Evolutionary conservation across 2,329 filamentous ascomycete species (phyloP), one percentile per base, ranked within the genome.

Genomic region (Byssoonygena ceratinophila): DNA sequence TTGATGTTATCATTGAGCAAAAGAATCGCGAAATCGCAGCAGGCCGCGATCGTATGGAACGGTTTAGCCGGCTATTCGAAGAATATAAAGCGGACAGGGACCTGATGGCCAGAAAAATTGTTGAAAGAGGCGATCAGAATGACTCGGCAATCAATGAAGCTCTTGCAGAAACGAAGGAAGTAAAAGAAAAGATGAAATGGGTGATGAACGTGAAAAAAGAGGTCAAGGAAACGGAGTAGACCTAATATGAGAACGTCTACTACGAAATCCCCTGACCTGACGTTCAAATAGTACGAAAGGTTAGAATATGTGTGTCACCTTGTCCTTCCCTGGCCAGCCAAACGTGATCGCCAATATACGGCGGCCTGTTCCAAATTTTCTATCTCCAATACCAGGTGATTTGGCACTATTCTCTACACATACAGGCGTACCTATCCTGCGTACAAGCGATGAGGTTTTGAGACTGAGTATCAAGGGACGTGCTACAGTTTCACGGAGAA

Each of bases 151-250:
- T 74, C 22, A 64, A 71, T 18, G 57, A 62, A 6, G 65, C 65
- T 32, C 60, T 74, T 36, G 63, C 62, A 27, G 67, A 71, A 18
- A 60, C 74, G 57, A 67, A 66, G 44, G 65, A 70, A 53, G 67
- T 68, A 1, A 66, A 70, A 51, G 71, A 64, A 2, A 62, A 70
- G 56, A 75, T 76, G 73, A 72, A 65, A 58, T 75, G 73, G 71
- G 67, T 67, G n/a, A 69, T 75, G 47, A 71, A 68, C 32, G 60
- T 75, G 50, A 68, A 71, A 52, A 59, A 53, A 18, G 18, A 34
- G 41, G 1, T 52, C n/a, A 46, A 41, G 20, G 50, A 25, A 8
- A 20, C 23, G 8, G 50, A 52, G 20, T 52, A 41, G 31, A n/a
- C 3, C 9, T 14, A 8, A 8, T 34, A 8, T 1, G 27, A 11